These are phyloP conservation scores for Protea cynaroides DNA, from an alignment of 164 flowering plant genomes.

Conservation along the genomic window DNA sequence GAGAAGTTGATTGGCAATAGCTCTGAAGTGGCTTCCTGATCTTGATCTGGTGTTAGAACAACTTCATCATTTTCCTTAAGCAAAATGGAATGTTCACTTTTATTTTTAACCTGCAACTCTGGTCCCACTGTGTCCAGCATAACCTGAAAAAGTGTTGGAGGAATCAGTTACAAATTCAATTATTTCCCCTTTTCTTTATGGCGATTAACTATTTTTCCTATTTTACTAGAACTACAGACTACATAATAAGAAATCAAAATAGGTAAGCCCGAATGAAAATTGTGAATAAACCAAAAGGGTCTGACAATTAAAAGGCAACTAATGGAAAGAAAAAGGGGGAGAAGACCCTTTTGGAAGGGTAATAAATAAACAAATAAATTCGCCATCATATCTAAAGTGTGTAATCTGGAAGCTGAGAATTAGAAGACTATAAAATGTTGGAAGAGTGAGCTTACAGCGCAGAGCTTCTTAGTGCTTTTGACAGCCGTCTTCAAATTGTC, in stretches of 20 bases:
- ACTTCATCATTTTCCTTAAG: conserved; percentile 55
- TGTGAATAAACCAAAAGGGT: background rate
- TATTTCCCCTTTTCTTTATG: background rate
- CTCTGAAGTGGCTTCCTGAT: conserved; percentile 58
- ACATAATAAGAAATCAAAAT: background rate
- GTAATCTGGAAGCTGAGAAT: too few relatives aligned
- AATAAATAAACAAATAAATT: too few relatives aligned
- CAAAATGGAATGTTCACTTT: conserved; percentile 48
- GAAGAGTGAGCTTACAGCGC: conserved; percentile 54
- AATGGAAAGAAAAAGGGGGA: too few relatives aligned
- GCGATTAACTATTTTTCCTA: background rate
- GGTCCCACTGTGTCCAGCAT: conserved; percentile 91
- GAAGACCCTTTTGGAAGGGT: too few relatives aligned
- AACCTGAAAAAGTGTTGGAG: conserved; percentile 39
- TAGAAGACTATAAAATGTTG: background rate
- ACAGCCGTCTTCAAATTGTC: conserved; percentile 79
- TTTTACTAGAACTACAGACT: background rate
- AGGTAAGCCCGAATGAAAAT: background rate
- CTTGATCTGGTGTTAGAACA: conserved; percentile 65
- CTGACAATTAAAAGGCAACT: background rate
- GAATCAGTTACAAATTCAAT: background rate
- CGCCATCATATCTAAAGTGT: too few relatives aligned
- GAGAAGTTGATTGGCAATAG: conserved; percentile 71
- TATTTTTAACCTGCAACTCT: conserved; percentile 81
- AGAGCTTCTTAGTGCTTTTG: conserved; percentile 80